Percentiles rank a stretch among this genome's conserved stretches.
Evolutionary conservation across 768 basidiomycete species (phyloP).

Genomic region (Exsudoporus frostii): DNA sequence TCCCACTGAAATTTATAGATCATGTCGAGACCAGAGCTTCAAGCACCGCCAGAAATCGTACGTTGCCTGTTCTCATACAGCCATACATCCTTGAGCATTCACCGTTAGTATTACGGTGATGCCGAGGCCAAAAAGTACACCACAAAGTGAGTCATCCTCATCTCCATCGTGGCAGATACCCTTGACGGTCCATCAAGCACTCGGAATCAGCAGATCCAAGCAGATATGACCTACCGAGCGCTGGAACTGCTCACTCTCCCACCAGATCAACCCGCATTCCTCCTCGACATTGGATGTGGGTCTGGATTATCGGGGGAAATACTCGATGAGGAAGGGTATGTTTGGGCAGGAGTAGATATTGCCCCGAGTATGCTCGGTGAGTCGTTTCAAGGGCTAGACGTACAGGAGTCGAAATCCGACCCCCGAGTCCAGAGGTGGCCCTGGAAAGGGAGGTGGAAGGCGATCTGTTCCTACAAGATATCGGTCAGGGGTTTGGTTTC

Average conservation of each 20-base stretch:
- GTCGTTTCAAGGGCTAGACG: slow-evolving; percentile 19
- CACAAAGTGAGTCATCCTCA: slow-evolving; percentile 60
- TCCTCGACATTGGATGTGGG: slow-evolving; percentile 96
- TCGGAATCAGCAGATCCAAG: slow-evolving; percentile 94
- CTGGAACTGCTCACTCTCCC: slow-evolving; percentile 87
- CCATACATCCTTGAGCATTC: background rate
- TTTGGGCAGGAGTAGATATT: slow-evolving; percentile 93
- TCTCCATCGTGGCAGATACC: background rate
- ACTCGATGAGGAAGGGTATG: slow-evolving; percentile 88
- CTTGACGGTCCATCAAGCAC: slow-evolving; percentile 51
- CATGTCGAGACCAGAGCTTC: slow-evolving; percentile 87
- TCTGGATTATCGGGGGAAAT: slow-evolving; percentile 97
- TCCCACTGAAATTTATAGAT: background rate
- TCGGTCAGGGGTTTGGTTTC: slow-evolving; percentile 97
- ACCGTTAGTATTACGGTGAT: slow-evolving; percentile 89
- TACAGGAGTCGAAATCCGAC: background rate
- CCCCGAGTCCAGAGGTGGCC: slow-evolving; percentile 70
- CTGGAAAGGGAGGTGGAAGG: slow-evolving; percentile 94
- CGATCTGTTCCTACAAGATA: slow-evolving; percentile 94
- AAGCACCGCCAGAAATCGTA: slow-evolving; percentile 91
- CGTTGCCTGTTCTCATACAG: background rate
- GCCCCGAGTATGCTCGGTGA: slow-evolving; percentile 95
- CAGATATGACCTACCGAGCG: slow-evolving; percentile 95
- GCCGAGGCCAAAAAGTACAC: slow-evolving; percentile 96
- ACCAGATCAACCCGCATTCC: slow-evolving; percentile 71